A percentile compares a stretch with the other conserved stretches of the same genome.
Conservation (phyloP, 2,329 filamentous ascomycete species). For the Aspergillus ruber region DNA sequence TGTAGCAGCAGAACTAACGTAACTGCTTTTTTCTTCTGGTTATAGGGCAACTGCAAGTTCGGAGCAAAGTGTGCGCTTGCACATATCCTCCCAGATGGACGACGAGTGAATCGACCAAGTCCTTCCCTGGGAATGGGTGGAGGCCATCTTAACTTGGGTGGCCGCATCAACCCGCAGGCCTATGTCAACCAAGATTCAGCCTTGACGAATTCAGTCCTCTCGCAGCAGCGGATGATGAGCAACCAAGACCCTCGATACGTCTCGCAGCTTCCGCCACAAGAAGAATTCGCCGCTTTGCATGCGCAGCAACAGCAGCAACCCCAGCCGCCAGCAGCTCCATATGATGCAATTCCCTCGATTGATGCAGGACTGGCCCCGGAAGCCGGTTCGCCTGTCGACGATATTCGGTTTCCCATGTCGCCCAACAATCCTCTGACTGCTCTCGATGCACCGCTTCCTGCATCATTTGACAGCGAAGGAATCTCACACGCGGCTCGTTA, state of each 20-base stretch:
- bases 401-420: slow-evolving; percentile 71
- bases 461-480: slow-evolving; percentile 93
- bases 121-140: slow-evolving; percentile 44
- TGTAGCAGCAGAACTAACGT: neutral
- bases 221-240: slow-evolving; percentile 51
- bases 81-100: slow-evolving; percentile 88
- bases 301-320: slow-evolving; percentile 31
- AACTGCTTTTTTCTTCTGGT: neutral
- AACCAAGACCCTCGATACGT: slow-evolving; percentile 41
- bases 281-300: slow-evolving; percentile 38
- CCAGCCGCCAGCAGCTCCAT: slow-evolving; percentile 20
- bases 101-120: slow-evolving; percentile 73
- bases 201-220: slow-evolving; percentile 66
- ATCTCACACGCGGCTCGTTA: slow-evolving; percentile 86
- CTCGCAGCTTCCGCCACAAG: slow-evolving; percentile 36
- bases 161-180: slow-evolving; percentile 59
- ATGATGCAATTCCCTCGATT: slow-evolving; percentile 49
- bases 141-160: slow-evolving; percentile 57
- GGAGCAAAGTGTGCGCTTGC: slow-evolving; percentile 95
- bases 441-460: slow-evolving; percentile 83
- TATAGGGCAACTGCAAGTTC: slow-evolving; percentile 95
- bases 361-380: slow-evolving; percentile 55
- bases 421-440: slow-evolving; percentile 76
- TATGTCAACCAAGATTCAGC: slow-evolving; percentile 63
- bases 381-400: slow-evolving; percentile 73